Evolutionary conservation across 441 rosid genomes (phyloP), one percentile per base, ranked within the genome.

Genomic region (Viola pubescens): DNA sequence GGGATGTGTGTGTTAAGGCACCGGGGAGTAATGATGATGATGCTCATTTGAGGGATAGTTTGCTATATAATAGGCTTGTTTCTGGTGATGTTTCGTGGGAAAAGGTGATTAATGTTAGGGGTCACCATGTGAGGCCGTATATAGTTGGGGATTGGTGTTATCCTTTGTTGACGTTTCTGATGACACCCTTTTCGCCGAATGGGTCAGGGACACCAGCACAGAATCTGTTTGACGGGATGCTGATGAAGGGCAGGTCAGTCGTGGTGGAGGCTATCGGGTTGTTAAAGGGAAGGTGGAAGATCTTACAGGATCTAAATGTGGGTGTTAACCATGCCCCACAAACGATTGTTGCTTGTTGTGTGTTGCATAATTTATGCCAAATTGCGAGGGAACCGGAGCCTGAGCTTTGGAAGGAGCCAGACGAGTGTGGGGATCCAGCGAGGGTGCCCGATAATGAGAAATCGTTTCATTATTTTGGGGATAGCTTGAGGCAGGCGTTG

Each of bases 351-450:
- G 98, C 97, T 19, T 91, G 98, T 51, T 89, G 97, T 58, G 98
- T 91, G 61, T 73, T 91, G 87, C 98, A 91, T 73, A 91, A 91
- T 56, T 57, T 91, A 68, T 91, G 98, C 64, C 97, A 91, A 77
- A 81, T 89, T 58, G 94, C 91, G 0, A 79, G 97, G 75, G 98
- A 91, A 71, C 98, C 98, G 0, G 98, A 91, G 73, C 98, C 98
- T 0, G 94, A 82, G 77, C 58, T 73, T n/a, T 82, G 86, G 82
- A 87, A 82, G 64, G 97, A 92, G 65, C 94, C 91, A 0, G 95
- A 87, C 52, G 98, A 92, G 77, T 73, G 59, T 65, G 98, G 94
- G 26, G 39, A 62, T 48, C 79, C 82, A 0, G 77, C 91, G 0
- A 84, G 91, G 65, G 87, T 87, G 39, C 82, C 87, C 51, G 98